These are phyloP conservation scores for Fusarium coicis DNA, from an alignment of 2,329 filamentous ascomycete species.

Conservation along the genomic window DNA sequence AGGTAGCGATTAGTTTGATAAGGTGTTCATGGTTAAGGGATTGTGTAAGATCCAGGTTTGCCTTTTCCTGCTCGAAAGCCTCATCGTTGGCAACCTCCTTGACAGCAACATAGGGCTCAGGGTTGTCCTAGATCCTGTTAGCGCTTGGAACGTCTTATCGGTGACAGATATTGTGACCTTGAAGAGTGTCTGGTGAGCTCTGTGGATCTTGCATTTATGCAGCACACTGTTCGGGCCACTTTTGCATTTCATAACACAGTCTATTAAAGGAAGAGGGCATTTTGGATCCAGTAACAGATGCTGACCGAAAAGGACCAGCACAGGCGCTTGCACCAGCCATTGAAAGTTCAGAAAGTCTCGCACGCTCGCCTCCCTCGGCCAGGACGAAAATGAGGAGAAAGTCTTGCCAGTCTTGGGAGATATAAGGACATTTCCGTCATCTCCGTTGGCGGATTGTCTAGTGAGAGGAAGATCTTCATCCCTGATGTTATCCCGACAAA, in stretches of 20 bases:
- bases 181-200: not conserved
- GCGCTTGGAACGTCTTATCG: accelerated
- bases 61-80: conserved; percentile 7
- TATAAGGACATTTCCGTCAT: not conserved
- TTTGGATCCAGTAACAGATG: not conserved
- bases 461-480: conserved; percentile 28
- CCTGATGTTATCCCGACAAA: not conserved
- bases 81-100: conserved; percentile 8
- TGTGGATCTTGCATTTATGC: conserved; percentile 7
- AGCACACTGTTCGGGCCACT: not conserved
- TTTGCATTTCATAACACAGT: not conserved
- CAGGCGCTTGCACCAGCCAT: conserved; percentile 28
- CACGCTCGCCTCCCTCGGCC: not conserved
- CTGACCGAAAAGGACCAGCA: not conserved
- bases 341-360: conserved; percentile 14
- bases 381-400: not conserved
- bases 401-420: not conserved
- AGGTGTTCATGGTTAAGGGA: conserved; percentile 16
- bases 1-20: conserved; percentile 16
- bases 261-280: conserved; percentile 5
- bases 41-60: conserved; percentile 5
- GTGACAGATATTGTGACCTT: not conserved
- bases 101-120: not conserved
- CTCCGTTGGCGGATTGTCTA: not conserved
- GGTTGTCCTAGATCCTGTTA: not conserved